Base-by-base conservation (phyloP, 768 basidiomycete species). In the Pleurotus giganteus region DNA sequence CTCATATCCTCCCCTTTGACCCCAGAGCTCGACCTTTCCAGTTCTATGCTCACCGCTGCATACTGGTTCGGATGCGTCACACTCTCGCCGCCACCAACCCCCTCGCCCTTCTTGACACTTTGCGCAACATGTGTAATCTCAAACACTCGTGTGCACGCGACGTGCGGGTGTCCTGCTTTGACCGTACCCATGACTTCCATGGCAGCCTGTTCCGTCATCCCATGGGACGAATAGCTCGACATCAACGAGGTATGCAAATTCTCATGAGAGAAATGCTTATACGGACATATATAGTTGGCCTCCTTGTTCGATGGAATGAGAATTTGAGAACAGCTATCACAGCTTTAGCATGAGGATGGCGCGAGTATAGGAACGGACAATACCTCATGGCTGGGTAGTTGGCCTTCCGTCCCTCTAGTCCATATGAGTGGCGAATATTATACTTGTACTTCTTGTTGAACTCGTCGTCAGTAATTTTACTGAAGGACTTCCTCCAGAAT, bases 371-470 rank as follows among this genome's bases (percentile, higher is more conserved):
- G 32, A 2, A 37, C 6, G 6, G 53, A 2, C 62, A 76, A 42
- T 56, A 91, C 96, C 82, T 95, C 72, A 88, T 92, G 0, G 97
- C 94, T 1, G 91, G 81, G 68, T 99, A 99, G 65, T 98, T 98
- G 36, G 88, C 90, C 41, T 96, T 83, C 69, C 89, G 92, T 8
- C 97, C 97, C 67, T 98, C 97, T 49, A 97, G 73, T 32, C 97
- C 97, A 63, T 86, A 99, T 4, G 85, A 86, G 67, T 99, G 97
- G 42, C 96, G 86, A 62, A 99, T 94, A 60, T 98, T 99, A 69
- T 99, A 99, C 63, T 85, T 88, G 79, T 98, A 88, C 66, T 97
- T 91, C 67, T 98, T 99, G 76, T 95, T 96, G 72, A 98, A 99
- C 67, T 93, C 88, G 72, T 98, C 94, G 56, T 98, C 96, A 8